Conservation (phyloP, 805 yeast species). For the Metschnikowia rubicola region DNA sequence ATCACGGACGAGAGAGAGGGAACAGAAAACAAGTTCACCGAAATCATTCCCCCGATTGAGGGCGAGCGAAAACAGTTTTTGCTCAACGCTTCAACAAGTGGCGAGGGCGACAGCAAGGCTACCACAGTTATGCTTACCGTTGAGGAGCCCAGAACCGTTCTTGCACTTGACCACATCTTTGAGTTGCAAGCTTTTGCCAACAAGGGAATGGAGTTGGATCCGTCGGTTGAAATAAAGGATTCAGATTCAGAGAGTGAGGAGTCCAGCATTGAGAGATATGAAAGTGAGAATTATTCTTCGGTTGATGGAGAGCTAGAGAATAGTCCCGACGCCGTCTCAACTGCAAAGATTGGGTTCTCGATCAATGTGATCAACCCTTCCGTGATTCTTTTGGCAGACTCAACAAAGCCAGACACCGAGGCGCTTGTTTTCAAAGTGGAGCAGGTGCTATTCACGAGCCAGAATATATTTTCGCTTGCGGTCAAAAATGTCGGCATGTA, state of each 20-base stretch:
- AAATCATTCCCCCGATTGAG: slow-evolving; percentile 70
- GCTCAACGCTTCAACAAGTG: slow-evolving; percentile 48
- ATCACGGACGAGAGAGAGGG: slow-evolving; percentile 68
- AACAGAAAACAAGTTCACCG: slow-evolving; percentile 67
- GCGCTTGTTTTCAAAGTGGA: slow-evolving; percentile 89
- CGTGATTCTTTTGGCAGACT: slow-evolving; percentile 75
- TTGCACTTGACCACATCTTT: slow-evolving; percentile 84
- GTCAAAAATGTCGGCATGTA: slow-evolving; percentile 85
- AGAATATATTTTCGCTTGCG: slow-evolving; percentile 61
- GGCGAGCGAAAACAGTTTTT: slow-evolving; percentile 69
- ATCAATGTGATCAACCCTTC: slow-evolving; percentile 76
- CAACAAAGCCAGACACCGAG: slow-evolving; percentile 64
- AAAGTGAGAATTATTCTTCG: background rate
- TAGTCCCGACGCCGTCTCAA: background rate
- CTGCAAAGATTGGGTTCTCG: slow-evolving; percentile 44
- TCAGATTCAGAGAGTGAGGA: slow-evolving; percentile 10
- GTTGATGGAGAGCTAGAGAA: background rate
- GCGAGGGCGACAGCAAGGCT: slow-evolving; percentile 34
- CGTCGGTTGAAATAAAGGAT: slow-evolving; percentile 15
- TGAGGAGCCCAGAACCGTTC: slow-evolving; percentile 74
- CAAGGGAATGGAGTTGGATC: slow-evolving; percentile 38
- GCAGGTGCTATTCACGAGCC: slow-evolving; percentile 68
- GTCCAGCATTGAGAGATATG: background rate
- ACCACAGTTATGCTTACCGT: slow-evolving; percentile 56
- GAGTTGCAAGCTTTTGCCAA: slow-evolving; percentile 67